Percentiles rank a stretch among this genome's conserved stretches.
phyloP scores from a whole-genome alignment of 2,329 filamentous ascomycete species.

The Berkeleyomyces rouxiae region DNA sequence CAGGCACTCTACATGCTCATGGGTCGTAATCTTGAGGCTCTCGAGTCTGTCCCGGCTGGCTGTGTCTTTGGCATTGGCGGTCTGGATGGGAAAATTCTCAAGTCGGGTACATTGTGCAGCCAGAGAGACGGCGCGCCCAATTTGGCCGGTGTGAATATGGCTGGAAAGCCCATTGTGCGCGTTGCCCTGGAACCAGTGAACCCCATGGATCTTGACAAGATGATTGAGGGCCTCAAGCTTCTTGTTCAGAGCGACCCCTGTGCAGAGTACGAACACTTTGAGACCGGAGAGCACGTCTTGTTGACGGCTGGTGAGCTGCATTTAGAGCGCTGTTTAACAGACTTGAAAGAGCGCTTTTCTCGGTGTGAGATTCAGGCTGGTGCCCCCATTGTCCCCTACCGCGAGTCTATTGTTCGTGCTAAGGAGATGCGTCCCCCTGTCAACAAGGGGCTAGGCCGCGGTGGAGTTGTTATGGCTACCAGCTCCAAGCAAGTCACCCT shows the following conservation, averaged over 20 bases:
- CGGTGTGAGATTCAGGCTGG: constrained; percentile 89
- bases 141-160: constrained; percentile 66
- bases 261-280: constrained; percentile 84
- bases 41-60: constrained; percentile 75
- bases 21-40: constrained; percentile 72
- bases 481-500: constrained; percentile 76
- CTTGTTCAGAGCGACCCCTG: constrained; percentile 92
- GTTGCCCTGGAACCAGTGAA: constrained; percentile 90
- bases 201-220: constrained; percentile 79
- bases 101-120: constrained; percentile 86
- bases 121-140: constrained; percentile 76
- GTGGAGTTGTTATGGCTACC: constrained; percentile 57
- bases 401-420: constrained; percentile 75
- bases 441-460: constrained; percentile 73
- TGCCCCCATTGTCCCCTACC: constrained; percentile 85
- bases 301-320: constrained; percentile 88
- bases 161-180: constrained; percentile 79
- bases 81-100: constrained; percentile 82
- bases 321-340: constrained; percentile 82
- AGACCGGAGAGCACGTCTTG: constrained; percentile 87
- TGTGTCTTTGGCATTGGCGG: constrained; percentile 92
- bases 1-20: constrained; percentile 88
- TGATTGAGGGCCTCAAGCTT: constrained; percentile 75
- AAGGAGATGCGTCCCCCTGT: constrained; percentile 84
- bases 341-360: constrained; percentile 82